Evolutionary conservation across 495 filamentous ascomycete species (phyloP), one percentile per base, ranked within the genome.

Genomic region (Hyaloscypha variabilis): DNA sequence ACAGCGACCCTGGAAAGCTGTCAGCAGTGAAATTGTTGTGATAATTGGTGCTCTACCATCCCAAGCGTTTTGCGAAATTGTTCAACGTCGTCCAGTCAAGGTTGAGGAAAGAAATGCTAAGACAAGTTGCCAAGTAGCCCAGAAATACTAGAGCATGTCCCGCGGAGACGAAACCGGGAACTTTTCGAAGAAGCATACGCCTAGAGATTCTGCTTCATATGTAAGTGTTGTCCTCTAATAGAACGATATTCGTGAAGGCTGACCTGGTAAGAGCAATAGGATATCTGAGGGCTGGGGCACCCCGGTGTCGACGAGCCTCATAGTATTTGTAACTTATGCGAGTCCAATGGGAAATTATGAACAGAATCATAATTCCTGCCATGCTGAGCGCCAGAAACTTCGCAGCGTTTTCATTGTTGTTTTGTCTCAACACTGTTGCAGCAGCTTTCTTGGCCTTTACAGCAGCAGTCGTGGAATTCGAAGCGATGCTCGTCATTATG

Each of bases 161-260:
- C 1, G 75, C 78, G 0, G 82, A 84, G 25, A 78, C 78, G 63
- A 87, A 81, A n/a, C 79, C 81, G 2, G 77, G 73, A 8, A 82
- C 69, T 58, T 77, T 83, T 39, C 81, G 73, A 34, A 85, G 64
- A 23, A 85, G 74, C 13, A 79, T 36, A 42, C 74, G 79, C 51
- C 81, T 0, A 3, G 39, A 25, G 25, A 29, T 60, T 71, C 61
- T 25, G 23, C n/a, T 51, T 17, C 10, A n/a, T 6, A 51, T 25
- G 49, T 51, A 51, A 34, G 31, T 34, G 8, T 13, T 34, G 13
- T 34, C 13, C 31, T 0, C 6, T 34, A 34, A 6, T 34, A 34
- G 6, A n/a, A 68, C 65, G 56, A 34, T 29, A 26, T 64, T 8
- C 14, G 31, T 66, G 6, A 50, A 42, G 8, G 46, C 24, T 19